phyloP scores from a whole-genome alignment of 2,329 filamentous ascomycete genomes.

The Alternaria ventricosa region DNA sequence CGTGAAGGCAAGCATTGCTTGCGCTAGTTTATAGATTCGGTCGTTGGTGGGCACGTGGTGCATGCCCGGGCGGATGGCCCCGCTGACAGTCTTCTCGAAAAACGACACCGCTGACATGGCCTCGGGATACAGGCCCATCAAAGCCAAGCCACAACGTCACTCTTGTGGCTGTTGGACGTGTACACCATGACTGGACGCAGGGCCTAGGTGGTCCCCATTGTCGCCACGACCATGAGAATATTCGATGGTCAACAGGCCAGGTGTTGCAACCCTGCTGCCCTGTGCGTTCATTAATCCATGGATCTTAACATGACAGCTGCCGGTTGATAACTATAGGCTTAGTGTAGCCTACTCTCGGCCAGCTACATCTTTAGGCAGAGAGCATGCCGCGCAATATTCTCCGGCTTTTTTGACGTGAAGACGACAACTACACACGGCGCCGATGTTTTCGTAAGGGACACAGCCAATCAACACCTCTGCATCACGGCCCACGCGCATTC shows the following conservation, averaged over 20 bases:
- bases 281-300: not conserved
- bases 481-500: not conserved
- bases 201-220: not conserved
- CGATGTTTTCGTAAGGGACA: not conserved
- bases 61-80: slow-evolving; percentile 14
- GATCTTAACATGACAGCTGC: not conserved
- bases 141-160: slow-evolving; percentile 3
- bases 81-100: slow-evolving; percentile 11
- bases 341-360: not conserved
- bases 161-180: not conserved
- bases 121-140: slow-evolving; percentile 5
- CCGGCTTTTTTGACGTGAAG: not conserved
- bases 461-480: not conserved
- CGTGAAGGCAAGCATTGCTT: not conserved
- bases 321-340: not conserved
- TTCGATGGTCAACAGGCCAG: not conserved
- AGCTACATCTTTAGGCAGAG: not conserved
- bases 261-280: not conserved
- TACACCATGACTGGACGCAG: not conserved
- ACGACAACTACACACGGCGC: not conserved
- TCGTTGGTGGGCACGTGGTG: slow-evolving; percentile 8
- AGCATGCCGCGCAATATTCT: not conserved
- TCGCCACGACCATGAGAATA: not conserved
- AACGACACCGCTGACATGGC: slow-evolving; percentile 18
- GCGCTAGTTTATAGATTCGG: slow-evolving; percentile 1